Base-by-base conservation (phyloP, 768 basidiomycete species). In the Rhodotorula kratochvilovae region DNA sequence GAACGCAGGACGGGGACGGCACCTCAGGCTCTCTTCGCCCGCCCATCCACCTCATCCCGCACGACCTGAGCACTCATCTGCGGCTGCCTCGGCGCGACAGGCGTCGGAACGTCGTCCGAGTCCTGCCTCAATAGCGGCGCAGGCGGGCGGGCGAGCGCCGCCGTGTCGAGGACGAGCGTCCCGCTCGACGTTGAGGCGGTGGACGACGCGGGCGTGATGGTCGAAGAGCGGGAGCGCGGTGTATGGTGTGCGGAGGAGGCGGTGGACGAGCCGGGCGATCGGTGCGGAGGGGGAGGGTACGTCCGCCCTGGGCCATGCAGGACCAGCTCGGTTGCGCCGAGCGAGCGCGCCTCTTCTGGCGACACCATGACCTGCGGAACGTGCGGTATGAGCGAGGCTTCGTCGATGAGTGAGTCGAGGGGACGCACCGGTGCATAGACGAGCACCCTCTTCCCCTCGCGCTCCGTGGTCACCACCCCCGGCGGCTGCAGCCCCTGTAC, bases 371-470 rank as follows among this genome's bases (percentile, higher is more conserved):
- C 67, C 72, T 73, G 46, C 27, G 48, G 33, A 35, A 29, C 16
- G 35, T 29, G 25, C n/a, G 33, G 48, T n/a, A 1, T 23, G 16
- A 17, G 27, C 17, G 53, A 17, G n/a, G 50, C 50, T 21, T n/a
- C n/a, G 27, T 5, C 11, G 12, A 3, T 51, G 27, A n/a, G 5
- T 5, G 3, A 21, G 23, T 17, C 1, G 19, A n/a, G 36, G 25
- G 2, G 16, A 66, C 72, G 58, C 31, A 68, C 72, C 3, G 72
- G 72, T 0, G 64, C 61, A 23, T 73, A 73, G 27, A 73, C 72
- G 39, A 73, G 53, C 31, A 65, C 63, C 35, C 58, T 42, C 42
- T 35, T 27, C 5, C n/a, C 43, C 31, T 42, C 29, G 48, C 27
- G 25, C 11, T 23, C 48, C 39, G 39, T 54, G 50, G n/a, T 25